Evolutionary conservation across 1,284 basidiomycete genomes (phyloP).

Genomic region (Cutaneotrichosporon sp.): DNA sequence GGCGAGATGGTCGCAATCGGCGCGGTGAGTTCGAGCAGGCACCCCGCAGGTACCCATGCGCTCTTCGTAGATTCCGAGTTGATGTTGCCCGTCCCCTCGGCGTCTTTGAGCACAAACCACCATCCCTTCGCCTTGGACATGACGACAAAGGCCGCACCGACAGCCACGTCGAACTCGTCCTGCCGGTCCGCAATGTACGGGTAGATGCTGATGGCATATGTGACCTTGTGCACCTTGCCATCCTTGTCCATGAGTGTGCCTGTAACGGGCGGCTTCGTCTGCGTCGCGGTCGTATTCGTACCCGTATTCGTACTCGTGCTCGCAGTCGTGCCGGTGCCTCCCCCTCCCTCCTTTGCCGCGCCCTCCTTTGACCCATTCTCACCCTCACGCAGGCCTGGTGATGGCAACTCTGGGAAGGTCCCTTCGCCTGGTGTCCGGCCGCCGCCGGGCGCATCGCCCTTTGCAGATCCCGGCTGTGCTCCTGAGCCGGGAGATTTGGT

Average conservation of each 20-base stretch:
- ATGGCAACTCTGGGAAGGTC: conserved; percentile 41
- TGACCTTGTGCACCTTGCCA: conserved; percentile 38
- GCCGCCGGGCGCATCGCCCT: conserved; percentile 5
- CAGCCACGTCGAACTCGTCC: conserved; percentile 95
- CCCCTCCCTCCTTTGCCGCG: not conserved
- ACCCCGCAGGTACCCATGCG: conserved; percentile 79
- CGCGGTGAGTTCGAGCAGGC: conserved; percentile 83
- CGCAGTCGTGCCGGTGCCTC: not conserved
- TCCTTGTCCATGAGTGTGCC: conserved; percentile 36
- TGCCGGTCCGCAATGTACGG: conserved; percentile 90
- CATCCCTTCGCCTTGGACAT: conserved; percentile 90
- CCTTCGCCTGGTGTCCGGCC: conserved; percentile 31
- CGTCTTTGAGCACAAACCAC: conserved; percentile 98
- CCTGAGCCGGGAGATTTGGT: conserved; percentile 21
- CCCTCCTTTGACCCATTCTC: not conserved
- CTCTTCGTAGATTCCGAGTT: conserved; percentile 68
- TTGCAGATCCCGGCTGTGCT: not conserved
- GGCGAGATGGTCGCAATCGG: conserved; percentile 50
- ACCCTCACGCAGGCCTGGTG: conserved; percentile 35
- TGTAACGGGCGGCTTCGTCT: conserved; percentile 4
- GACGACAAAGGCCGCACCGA: conserved; percentile 89
- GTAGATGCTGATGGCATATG: conserved; percentile 53
- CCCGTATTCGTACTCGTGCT: too few relatives aligned
- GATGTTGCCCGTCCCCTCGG: conserved; percentile 72
- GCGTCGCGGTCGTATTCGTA: not conserved